These are phyloP conservation scores for Penstemon davidsonii DNA, from an alignment of 257 asterid species.

Conservation along the genomic window DNA sequence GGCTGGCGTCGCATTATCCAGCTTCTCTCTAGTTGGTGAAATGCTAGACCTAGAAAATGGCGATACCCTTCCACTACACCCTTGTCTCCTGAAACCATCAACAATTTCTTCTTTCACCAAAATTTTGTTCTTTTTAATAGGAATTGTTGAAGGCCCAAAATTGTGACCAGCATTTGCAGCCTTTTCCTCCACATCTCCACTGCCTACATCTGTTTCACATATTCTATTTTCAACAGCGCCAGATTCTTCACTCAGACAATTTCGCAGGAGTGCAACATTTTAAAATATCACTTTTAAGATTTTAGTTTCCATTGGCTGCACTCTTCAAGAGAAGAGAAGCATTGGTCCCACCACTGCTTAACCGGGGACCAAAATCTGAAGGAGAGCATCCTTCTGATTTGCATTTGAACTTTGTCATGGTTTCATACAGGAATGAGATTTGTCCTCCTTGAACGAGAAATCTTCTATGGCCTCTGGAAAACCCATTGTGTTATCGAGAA, in stretches of 20 bases:
- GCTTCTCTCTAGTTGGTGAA: constrained; percentile 74
- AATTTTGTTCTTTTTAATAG: constrained; percentile 62
- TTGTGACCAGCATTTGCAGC: constrained; percentile 44
- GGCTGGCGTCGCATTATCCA: constrained; percentile 55
- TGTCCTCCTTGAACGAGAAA: constrained; percentile 86
- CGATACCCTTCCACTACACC: constrained; percentile 79
- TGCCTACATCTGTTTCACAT: constrained; percentile 55
- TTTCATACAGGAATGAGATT: constrained; percentile 83
- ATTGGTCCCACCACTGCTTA: constrained; percentile 52
- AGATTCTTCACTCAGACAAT: constrained; percentile 90
- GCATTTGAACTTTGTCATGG: constrained; percentile 71
- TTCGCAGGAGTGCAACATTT: constrained; percentile 67
- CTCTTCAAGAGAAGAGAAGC: constrained; percentile 57
- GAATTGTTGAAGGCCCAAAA: constrained; percentile 52
- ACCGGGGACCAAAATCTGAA: constrained; percentile 73
- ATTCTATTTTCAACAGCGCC: constrained; percentile 75
- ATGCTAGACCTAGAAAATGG: constrained; percentile 77
- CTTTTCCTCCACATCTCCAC: constrained; percentile 62
- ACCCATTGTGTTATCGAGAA: constrained; percentile 93
- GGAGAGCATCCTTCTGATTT: constrained; percentile 79
- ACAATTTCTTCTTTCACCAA: constrained; percentile 65
- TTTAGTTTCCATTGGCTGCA: constrained; percentile 53
- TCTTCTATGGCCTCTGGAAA: constrained; percentile 94
- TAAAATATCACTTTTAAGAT: constrained; percentile 53
- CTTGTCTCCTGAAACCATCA: constrained; percentile 91